A percentile compares a stretch with the other conserved stretches of the same genome.
phyloP scores from a whole-genome alignment of 257 asterid genomes.

The Solanum etuberosum region DNA sequence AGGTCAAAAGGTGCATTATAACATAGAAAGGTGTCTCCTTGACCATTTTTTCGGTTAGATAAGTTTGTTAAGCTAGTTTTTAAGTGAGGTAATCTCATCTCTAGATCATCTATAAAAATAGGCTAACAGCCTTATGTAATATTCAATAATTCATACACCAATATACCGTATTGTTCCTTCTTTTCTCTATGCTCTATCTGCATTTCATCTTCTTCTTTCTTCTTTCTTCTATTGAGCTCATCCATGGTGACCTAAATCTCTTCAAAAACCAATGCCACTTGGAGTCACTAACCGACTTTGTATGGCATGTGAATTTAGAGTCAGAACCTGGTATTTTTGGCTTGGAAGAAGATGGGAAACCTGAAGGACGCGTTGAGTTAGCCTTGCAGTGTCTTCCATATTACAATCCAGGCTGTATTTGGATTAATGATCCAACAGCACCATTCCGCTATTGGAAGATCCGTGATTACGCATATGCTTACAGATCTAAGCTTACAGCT shows the following conservation, averaged over 20 bases:
- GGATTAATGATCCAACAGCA: slow-evolving; percentile 42
- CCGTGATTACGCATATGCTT: slow-evolving; percentile 91
- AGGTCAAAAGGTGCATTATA: not conserved
- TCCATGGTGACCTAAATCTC: not conserved
- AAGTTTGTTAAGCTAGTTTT: not conserved
- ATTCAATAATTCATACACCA: not conserved
- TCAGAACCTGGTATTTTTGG: slow-evolving; percentile 42
- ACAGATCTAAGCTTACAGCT: slow-evolving; percentile 68
- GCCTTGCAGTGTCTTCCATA: slow-evolving; percentile 71
- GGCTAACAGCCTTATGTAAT: not conserved
- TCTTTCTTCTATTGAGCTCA: not conserved
- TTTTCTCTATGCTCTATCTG: not conserved
- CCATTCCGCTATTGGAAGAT: slow-evolving; percentile 90
- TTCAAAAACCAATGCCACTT: not conserved
- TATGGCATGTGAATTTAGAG: slow-evolving; percentile 34
- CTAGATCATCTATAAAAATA: not conserved
- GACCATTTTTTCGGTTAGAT: not conserved
- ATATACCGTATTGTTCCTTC: not conserved
- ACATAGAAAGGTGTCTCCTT: not conserved
- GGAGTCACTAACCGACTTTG: not conserved
- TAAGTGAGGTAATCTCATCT: not conserved
- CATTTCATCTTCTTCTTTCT: not conserved
- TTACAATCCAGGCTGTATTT: slow-evolving; percentile 50
- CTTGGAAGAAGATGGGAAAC: slow-evolving; percentile 64
- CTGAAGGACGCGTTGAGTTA: slow-evolving; percentile 63